phyloP scores from a whole-genome alignment of 805 yeast genomes.

The Gaillardinia entomophila region DNA sequence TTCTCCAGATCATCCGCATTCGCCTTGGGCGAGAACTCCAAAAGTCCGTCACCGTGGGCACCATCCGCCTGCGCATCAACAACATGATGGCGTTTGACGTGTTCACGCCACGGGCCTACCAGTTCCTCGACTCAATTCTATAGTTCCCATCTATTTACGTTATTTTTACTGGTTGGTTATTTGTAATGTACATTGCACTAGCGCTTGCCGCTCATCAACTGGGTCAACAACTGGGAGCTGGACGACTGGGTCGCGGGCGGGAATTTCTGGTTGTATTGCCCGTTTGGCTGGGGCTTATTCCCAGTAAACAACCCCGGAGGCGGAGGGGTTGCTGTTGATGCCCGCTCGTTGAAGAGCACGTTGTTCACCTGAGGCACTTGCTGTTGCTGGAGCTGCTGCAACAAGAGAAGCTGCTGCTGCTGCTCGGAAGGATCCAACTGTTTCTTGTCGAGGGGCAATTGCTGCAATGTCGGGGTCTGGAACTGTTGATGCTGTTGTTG shows the following conservation, averaged over 20 bases:
- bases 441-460: slow-evolving; percentile 15
- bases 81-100: slow-evolving; percentile 15
- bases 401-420: slow-evolving; percentile 9
- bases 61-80: slow-evolving; percentile 9
- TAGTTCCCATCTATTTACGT: background rate
- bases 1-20: slow-evolving; percentile 4
- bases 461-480: slow-evolving; percentile 15
- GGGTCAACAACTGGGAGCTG: slow-evolving; percentile 77
- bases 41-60: slow-evolving; percentile 2
- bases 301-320: slow-evolving; percentile 63
- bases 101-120: slow-evolving; percentile 6
- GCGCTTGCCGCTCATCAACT: slow-evolving; percentile 75
- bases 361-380: slow-evolving; percentile 20
- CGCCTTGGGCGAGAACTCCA: slow-evolving; percentile 6
- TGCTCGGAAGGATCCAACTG: slow-evolving; percentile 6
- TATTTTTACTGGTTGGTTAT: background rate
- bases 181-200: slow-evolving; percentile 8
- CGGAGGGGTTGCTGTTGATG: slow-evolving; percentile 51
- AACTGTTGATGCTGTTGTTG: slow-evolving; percentile 24
- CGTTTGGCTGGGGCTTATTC: slow-evolving; percentile 11
- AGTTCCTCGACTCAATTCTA: background rate
- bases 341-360: slow-evolving; percentile 26
- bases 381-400: slow-evolving; percentile 19
- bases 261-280: slow-evolving; percentile 3
- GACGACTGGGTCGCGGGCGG: slow-evolving; percentile 34